Base-by-base conservation (phyloP, 495 filamentous ascomycete species). In the Chaetomium fimeti region DNA sequence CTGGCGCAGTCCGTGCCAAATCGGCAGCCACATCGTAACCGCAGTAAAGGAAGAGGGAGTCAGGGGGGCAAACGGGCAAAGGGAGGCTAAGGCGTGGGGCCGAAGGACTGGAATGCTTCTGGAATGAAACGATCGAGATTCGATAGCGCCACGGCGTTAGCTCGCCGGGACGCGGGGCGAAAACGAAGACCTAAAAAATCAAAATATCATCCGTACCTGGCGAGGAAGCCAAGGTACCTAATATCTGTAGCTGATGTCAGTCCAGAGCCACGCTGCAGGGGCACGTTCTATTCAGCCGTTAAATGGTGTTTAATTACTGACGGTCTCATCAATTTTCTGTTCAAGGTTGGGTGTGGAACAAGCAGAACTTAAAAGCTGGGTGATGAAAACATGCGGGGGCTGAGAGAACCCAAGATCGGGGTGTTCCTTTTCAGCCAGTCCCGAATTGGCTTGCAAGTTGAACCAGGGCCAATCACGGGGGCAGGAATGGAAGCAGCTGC, bases 91-190 rank as follows among this genome's bases (percentile, higher is more conserved):
- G n/a, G 12, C 32, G 8, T 36, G 32, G 32, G 29, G 32, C 8
- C 32, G 8, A 5, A 38, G 20, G 24, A 28, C 15, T 27, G 36
- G 47, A 62, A 28, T 16, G 38, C n/a, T 54, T 62, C 51, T 62
- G 38, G 60, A 62, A 62, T 62, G 36, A 45, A n/a, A 55, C 27
- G 49, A 62, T 55, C 47, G 49, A 36, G 36, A 28, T 43, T 22
- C 5, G 36, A 38, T 42, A 29, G 16, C 22, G 53, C 32, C 32
- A 36, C 32, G 12, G 32, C 32, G 32, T 36, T 36, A 11, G 32
- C 32, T 36, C 32, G 12, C 5, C 32, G 8, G 32, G 32, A 11
- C 12, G 8, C 5, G 12, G 32, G 32, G 32, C 8, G 32, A 1
- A 36, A 36, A 36, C 5, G 32, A 11, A 11, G 32, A 11, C 32